Base-by-base conservation (phyloP, 1,284 basidiomycete genomes). In the Ceratobasidium sp. region DNA sequence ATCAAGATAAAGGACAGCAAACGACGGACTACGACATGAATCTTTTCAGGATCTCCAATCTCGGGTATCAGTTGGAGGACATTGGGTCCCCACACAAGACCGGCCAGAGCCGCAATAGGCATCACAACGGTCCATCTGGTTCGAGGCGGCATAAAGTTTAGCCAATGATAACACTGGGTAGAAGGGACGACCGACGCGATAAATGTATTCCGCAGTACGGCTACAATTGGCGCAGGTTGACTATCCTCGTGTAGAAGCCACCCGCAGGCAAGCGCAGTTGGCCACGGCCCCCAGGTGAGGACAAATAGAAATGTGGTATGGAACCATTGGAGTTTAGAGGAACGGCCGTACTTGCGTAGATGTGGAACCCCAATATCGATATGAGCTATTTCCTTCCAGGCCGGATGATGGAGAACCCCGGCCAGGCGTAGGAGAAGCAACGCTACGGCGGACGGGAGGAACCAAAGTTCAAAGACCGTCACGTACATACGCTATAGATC, bases 311-410 rank as follows among this genome's bases (percentile, higher is more conserved):
- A 75, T 40, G 52, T 68, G 32, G 62, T 75, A 44, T 66, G 65
- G 46, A 61, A 59, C 65, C 64, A 77, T 62, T 56, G 69, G 22
- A 67, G 54, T 25, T 70, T 66, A 22, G 71, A 75, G 25, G 52
- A 59, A n/a, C 71, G 77, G 46, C 74, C 73, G 49, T 74, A 67
- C 15, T 75, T 64, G 22, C 54, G 62, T 29, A 74, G 52, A 25
- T 67, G 52, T 19, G 71, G 71, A 34, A 77, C 62, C 22, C 74
- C 69, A 29, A 77, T 64, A 52, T 77, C 74, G 43, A 77, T 67
- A 54, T 77, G 77, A 6, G 77, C 77, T 15, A 77, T 61, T 37
- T 77, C 77, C 57, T 77, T 77, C 77, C 77, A 77, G 8, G 77
- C 77, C n/a, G 77, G 77, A 49, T 77, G 71, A 56, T 74, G 74